These are phyloP conservation scores for Torulaspora maleeae DNA, from an alignment of 805 yeast genomes.

Conservation along the genomic window DNA sequence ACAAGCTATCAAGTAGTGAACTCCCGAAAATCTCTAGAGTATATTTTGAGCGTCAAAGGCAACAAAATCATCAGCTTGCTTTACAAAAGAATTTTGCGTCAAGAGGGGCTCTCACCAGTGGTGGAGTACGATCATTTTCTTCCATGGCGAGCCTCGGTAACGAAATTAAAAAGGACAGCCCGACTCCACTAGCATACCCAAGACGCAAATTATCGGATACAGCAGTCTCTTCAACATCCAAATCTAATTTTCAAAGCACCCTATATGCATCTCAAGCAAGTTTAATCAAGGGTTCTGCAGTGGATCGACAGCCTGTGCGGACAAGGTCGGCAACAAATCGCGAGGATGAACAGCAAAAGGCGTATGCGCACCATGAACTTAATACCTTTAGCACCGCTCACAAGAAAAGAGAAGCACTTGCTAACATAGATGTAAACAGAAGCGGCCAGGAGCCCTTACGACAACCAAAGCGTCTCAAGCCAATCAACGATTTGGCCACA, in stretches of 20 bases:
- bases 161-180: constrained; percentile 6
- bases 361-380: constrained; percentile 7
- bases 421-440: constrained; percentile 28
- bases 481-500: neutral
- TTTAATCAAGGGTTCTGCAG: constrained; percentile 9
- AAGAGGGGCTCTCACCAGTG: constrained; percentile 11
- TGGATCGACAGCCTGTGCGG: constrained; percentile 1
- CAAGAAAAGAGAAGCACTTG: constrained; percentile 28
- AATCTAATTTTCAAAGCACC: constrained; percentile 8
- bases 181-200: constrained; percentile 11
- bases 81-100: constrained; percentile 23
- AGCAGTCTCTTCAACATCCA: constrained; percentile 11
- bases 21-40: constrained; percentile 36
- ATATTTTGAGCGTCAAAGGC: constrained; percentile 38
- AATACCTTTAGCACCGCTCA: constrained; percentile 10
- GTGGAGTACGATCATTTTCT: constrained; percentile 6
- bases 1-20: constrained; percentile 37
- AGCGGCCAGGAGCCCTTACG: constrained; percentile 6
- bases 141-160: constrained; percentile 8
- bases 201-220: constrained; percentile 15
- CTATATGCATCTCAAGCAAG: constrained; percentile 18
- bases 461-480: constrained; percentile 12
- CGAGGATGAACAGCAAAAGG: neutral
- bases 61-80: constrained; percentile 32
- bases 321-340: constrained; percentile 1